These are phyloP conservation scores for Pythium monospermum DNA, from an alignment of 352 stramenopile species.

Conservation along the genomic window DNA sequence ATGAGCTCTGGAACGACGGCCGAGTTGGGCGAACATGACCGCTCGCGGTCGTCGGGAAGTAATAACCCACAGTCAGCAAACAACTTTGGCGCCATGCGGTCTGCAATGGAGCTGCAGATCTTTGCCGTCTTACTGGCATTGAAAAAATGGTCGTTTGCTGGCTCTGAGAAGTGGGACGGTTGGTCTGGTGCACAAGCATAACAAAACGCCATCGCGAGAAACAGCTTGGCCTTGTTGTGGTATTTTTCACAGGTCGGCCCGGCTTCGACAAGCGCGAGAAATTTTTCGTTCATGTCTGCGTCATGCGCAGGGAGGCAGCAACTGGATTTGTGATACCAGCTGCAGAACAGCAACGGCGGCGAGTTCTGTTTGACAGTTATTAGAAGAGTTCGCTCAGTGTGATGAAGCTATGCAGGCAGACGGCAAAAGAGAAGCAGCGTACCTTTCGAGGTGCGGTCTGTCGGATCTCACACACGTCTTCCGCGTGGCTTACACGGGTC, in stretches of 20 bases:
- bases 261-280: constrained; percentile 55
- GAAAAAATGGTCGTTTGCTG: constrained; percentile 58
- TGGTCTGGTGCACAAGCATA: constrained; percentile 25
- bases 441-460: constrained; percentile 17
- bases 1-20: constrained; percentile 46
- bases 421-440: background rate
- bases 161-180: constrained; percentile 25
- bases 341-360: constrained; percentile 69
- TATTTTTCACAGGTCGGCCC: constrained; percentile 64
- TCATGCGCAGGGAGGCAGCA: constrained; percentile 71
- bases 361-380: constrained; percentile 31
- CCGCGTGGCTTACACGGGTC: background rate
- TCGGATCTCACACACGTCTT: constrained; percentile 15
- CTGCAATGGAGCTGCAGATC: constrained; percentile 50
- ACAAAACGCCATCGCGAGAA: constrained; percentile 26
- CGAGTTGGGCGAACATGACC: constrained; percentile 55
- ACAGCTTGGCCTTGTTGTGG: constrained; percentile 61
- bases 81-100: constrained; percentile 34
- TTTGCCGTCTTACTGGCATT: constrained; percentile 49
- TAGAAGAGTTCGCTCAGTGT: too few species aligned
- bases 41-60: constrained; percentile 51
- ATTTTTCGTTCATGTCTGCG: constrained; percentile 51
- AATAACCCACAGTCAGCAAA: constrained; percentile 65
- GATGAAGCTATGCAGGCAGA: background rate
- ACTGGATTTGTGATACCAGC: constrained; percentile 53